Conservation (phyloP, 768 basidiomycete genomes). For the Cystofilobasidium macerans region DNA sequence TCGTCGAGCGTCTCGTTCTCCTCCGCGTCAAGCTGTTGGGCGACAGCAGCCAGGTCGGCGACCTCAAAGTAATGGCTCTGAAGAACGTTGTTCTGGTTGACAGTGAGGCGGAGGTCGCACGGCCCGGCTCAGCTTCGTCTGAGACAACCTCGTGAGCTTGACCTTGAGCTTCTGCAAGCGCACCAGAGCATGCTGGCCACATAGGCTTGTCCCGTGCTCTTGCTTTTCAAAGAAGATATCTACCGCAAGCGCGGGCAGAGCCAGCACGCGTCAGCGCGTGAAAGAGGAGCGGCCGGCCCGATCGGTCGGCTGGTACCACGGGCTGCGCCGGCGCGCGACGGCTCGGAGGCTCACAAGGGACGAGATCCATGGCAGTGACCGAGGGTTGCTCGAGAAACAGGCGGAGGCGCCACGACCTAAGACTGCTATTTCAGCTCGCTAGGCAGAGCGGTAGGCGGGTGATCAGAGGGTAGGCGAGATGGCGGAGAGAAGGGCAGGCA, state of each 20-base stretch:
- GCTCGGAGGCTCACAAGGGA: slow-evolving; percentile 13
- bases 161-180: too few species aligned
- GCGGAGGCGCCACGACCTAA: too few species aligned
- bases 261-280: neutral
- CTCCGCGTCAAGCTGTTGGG: slow-evolving; percentile 26
- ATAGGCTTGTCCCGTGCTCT: slow-evolving; percentile 16
- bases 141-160: too few species aligned
- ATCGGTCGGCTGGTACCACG: neutral
- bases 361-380: slow-evolving; percentile 15
- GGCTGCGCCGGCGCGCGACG: neutral
- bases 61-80: slow-evolving; percentile 19
- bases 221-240: slow-evolving; percentile 24
- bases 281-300: neutral
- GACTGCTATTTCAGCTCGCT: too few species aligned
- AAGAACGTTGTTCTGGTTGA: slow-evolving; percentile 23
- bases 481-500: too few species aligned
- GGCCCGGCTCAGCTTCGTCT: too few species aligned
- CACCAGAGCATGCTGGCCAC: slow-evolving; percentile 8
- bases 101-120: neutral
- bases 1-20: slow-evolving; percentile 69
- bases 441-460: too few species aligned
- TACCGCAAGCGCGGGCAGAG: neutral
- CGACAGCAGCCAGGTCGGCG: slow-evolving; percentile 21
- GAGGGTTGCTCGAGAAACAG: neutral
- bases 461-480: too few species aligned